Evolutionary conservation across 768 basidiomycete genomes (phyloP), one percentile per base, ranked within the genome.

Genomic region (Strobilomyces confusus): DNA sequence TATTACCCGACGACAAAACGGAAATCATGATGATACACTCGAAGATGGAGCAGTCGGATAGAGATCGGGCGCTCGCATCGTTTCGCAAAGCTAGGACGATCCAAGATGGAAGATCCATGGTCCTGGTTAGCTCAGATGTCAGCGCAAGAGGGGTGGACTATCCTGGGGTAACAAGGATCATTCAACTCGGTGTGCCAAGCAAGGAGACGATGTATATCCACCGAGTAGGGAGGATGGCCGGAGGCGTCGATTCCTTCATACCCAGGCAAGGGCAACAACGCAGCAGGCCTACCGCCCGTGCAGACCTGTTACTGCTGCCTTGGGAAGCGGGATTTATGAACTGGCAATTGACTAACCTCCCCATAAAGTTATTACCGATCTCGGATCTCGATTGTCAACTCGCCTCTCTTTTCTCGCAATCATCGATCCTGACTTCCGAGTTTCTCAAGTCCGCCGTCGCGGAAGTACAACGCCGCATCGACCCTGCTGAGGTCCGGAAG

Each of bases 71-170:
- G 84, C 51, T 61, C 52, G 7, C 23, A 26, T 54, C n/a, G 29
- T 67, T 58, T 42, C 50, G 15, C n/a, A 36, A 37, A 19, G 48
- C 55, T 26, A 48, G 51, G 33, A 56, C 48, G 32, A 44, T 26
- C n/a, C 55, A 1, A 17, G 65, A 71, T 2, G 75, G 75, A 33
- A 53, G 19, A 5, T 79, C 84, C 0, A 74, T 80, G 3, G 73
- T 97, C 29, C 80, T 95, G 48, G 76, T 97, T 59, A 88, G 85
- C 4, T 93, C 92, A 1, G 93, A 95, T 59, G 84, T 95, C 6
- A 93, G 90, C 26, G 91, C 92, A 20, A 82, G 92, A 52, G 91
- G 91, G 15, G 80, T 95, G 42, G 91, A 95, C 68, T 95, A 95
- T 66, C 92, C 92, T 9, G 83, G 81, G 19, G 89, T 94, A 20